Base-by-base conservation (phyloP, 164 flowering plant species). In the Magnolia sinica region DNA sequence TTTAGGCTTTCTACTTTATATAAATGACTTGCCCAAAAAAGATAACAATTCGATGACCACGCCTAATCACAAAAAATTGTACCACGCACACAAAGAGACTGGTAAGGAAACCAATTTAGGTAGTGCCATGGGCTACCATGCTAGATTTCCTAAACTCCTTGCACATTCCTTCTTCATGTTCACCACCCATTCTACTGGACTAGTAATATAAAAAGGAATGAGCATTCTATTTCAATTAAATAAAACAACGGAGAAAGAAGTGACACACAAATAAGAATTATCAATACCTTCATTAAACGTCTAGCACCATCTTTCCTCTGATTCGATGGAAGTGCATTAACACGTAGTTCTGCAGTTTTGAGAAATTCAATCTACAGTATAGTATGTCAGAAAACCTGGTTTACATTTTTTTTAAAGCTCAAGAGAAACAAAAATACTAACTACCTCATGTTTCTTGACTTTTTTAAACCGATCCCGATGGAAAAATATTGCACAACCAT, bases 401-500 rank as follows among this genome's bases (percentile, higher is more conserved):
- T 7, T 20, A 19, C 9, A 37, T 37, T 37, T 37, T 37, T 37
- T 37, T 7, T 19, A 64, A 19, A 37, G 1, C 8, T 3, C 13
- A 16, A 22, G n/a, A 1, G 8, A 19, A 37, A n/a, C 63, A 19
- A 16, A 58, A 71, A 19, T 27, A 24, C 31, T 19, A 69, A 14
- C 49, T 73, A 87, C 90, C 90, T 87, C 88, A 76, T 81, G 81
- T 70, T 59, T 77, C 24, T n/a, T 73, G 27, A 84, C 71, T 73
- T 81, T 77, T 73, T 55, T 76, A 73, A 89, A 87, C 19, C 81
- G 76, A 69, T 81, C 78, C 22, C 45, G 31, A 9, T 82, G 88
- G 81, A 82, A 89, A 82, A 82, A 87, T 69, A 78, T 87, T 49
- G 89, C 90, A 84, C 89, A 87, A 23, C 92, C 92, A 78, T 89